A percentile compares a stretch with the other conserved stretches of the same genome.
Conservation (phyloP, 2,329 filamentous ascomycete genomes). For the Tolypocladium tropicale region DNA sequence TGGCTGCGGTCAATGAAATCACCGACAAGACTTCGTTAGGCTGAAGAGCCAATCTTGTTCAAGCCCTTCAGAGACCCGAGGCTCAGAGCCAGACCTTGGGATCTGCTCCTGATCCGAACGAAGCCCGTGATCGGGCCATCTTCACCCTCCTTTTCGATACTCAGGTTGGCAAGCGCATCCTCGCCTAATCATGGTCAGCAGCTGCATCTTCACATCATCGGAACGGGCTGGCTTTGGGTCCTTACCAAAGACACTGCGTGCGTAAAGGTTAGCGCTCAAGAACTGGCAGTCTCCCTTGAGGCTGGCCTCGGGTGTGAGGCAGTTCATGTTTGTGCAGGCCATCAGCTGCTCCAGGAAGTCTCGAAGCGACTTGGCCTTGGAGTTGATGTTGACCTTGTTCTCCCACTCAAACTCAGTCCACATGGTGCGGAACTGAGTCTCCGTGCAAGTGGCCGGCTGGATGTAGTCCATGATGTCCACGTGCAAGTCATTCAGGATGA, state of each 20-base stretch:
- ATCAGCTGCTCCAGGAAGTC: conserved; percentile 92
- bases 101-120: conserved; percentile 93
- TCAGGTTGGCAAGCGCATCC: conserved; percentile 94
- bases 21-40: not conserved
- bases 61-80: conserved; percentile 90
- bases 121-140: conserved; percentile 94
- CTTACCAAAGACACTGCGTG: conserved; percentile 95
- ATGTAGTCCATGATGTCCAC: conserved; percentile 99
- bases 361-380: conserved; percentile 82
- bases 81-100: conserved; percentile 87
- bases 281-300: conserved; percentile 98
- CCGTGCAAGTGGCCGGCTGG: conserved; percentile 88
- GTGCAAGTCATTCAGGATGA: conserved; percentile 95
- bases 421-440: conserved; percentile 99
- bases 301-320: conserved; percentile 89
- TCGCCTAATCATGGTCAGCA: conserved; percentile 55
- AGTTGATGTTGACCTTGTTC: conserved; percentile 99
- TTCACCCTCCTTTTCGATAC: conserved; percentile 94
- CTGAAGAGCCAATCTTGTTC: conserved; percentile 58
- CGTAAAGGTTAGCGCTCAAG: conserved; percentile 92
- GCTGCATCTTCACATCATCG: not conserved
- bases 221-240: not conserved
- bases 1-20: not conserved
- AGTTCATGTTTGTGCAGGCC: conserved; percentile 98
- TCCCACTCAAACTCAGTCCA: conserved; percentile 99